Conservation (phyloP, 2,329 filamentous ascomycete species). For the Talaromyces atroroseus region DNA sequence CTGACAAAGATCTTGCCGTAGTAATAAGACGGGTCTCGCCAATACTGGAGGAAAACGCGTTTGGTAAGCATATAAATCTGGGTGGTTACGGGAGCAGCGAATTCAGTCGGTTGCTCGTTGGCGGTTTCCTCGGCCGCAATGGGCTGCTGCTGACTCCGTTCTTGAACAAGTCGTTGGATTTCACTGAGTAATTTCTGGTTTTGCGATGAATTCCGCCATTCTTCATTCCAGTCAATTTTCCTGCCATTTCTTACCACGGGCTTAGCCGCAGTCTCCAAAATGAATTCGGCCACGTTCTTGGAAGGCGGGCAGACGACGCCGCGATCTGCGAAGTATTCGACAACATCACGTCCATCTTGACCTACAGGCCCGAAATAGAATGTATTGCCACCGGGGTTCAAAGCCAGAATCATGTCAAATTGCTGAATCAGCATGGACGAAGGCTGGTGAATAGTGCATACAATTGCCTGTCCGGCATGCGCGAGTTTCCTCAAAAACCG, state of each 20-base stretch:
- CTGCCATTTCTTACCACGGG: conserved; percentile 51
- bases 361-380: conserved; percentile 71
- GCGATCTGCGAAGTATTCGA: conserved; percentile 62
- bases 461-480: conserved; percentile 62
- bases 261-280: conserved; percentile 60
- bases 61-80: conserved; percentile 65
- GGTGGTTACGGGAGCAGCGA: conserved; percentile 58
- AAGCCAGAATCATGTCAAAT: conserved; percentile 67
- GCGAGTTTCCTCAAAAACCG: conserved; percentile 64
- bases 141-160: conserved; percentile 48
- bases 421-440: conserved; percentile 64
- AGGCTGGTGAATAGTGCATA: conserved; percentile 71
- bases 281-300: conserved; percentile 63
- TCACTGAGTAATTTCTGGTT: conserved; percentile 56
- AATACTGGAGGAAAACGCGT: conserved; percentile 66
- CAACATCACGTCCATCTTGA: conserved; percentile 58
- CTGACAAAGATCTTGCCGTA: conserved; percentile 71
- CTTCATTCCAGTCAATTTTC: conserved; percentile 65
- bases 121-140: conserved; percentile 28
- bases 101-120: conserved; percentile 45
- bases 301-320: conserved; percentile 61
- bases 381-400: conserved; percentile 63
- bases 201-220: conserved; percentile 64
- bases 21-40: conserved; percentile 69
- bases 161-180: conserved; percentile 58